Percentiles rank a stretch among this genome's conserved stretches.
These are phyloP conservation scores for Malassezia psittaci DNA, from an alignment of 1,284 basidiomycete genomes.

Conservation along the genomic window DNA sequence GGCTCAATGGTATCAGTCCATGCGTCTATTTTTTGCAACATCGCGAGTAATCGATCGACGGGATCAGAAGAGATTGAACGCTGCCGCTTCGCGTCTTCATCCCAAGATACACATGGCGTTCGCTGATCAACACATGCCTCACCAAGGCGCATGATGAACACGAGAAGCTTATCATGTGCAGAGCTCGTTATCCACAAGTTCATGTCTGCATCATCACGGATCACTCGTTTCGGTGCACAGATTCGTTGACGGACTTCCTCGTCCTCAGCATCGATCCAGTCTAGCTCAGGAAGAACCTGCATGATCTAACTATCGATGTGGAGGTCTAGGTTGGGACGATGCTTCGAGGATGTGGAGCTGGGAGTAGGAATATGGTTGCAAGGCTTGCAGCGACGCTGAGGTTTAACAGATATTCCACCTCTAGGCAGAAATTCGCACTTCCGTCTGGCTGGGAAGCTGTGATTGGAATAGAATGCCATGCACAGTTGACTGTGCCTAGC, in stretches of 20 bases:
- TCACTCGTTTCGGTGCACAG: slow-evolving; percentile 21
- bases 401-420: no score
- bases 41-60: slow-evolving; percentile 51
- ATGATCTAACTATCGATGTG: neutral
- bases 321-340: neutral
- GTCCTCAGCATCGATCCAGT: neutral
- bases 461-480: slow-evolving; percentile 90
- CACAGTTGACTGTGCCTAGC: slow-evolving; percentile 72
- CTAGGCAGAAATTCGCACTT: slow-evolving; percentile 4
- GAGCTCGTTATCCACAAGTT: slow-evolving; percentile 32
- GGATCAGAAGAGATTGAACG: neutral
- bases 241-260: neutral
- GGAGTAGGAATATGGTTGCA: neutral
- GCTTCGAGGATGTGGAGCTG: no score
- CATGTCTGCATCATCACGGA: slow-evolving; percentile 43
- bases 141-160: slow-evolving; percentile 41
- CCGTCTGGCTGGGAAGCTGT: slow-evolving; percentile 53
- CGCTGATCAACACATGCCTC: slow-evolving; percentile 38
- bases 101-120: slow-evolving; percentile 17
- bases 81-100: neutral
- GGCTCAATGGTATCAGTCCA: slow-evolving; percentile 80
- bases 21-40: slow-evolving; percentile 62
- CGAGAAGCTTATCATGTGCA: slow-evolving; percentile 31
- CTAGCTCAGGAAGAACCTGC: neutral
- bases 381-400: slow-evolving; percentile 2